Evolutionary conservation across 495 filamentous ascomycete species (phyloP).

Genomic region (Xylaria scruposa): DNA sequence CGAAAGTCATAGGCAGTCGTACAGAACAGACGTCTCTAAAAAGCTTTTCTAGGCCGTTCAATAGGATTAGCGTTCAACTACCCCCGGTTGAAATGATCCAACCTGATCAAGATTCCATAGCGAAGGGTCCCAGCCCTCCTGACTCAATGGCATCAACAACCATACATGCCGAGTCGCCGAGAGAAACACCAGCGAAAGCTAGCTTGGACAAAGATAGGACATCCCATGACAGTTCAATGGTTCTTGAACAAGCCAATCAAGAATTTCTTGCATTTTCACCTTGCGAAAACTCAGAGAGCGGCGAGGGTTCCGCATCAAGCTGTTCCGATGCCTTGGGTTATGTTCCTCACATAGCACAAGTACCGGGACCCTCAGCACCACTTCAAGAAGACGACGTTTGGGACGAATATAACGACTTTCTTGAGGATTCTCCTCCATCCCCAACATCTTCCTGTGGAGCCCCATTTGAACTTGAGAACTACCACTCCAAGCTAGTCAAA

Average conservation of each 20-base stretch:
- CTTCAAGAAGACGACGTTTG: conserved; percentile 87
- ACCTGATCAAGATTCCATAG: conserved; percentile 51
- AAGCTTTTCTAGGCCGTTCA: conserved; percentile 87
- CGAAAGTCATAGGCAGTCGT: conserved; percentile 80
- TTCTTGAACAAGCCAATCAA: conserved; percentile 28
- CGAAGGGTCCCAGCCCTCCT: conserved; percentile 55
- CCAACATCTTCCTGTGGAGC: conserved; percentile 54
- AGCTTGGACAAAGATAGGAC: conserved; percentile 34
- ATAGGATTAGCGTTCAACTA: conserved; percentile 46
- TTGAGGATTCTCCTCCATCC: conserved; percentile 70
- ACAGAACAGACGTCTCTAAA: conserved; percentile 73
- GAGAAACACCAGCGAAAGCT: conserved; percentile 29
- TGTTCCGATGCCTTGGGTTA: conserved; percentile 57
- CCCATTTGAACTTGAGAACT: conserved; percentile 55
- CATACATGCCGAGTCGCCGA: conserved; percentile 36
- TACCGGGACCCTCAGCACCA: conserved; percentile 63
- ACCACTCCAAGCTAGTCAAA: conserved; percentile 39
- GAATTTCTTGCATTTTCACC: conserved; percentile 78
- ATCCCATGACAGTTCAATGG: conserved; percentile 32
- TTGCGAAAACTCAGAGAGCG: conserved; percentile 71
- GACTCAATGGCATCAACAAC: conserved; percentile 47
- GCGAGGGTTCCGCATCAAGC: conserved; percentile 62
- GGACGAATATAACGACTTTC: conserved; percentile 91
- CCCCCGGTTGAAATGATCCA: conserved; percentile 48
- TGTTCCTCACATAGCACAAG: conserved; percentile 63